A percentile compares a stretch with the other conserved stretches of the same genome.
These are phyloP conservation scores for Candida tammaniensis DNA, from an alignment of 805 yeast genomes.

Conservation along the genomic window DNA sequence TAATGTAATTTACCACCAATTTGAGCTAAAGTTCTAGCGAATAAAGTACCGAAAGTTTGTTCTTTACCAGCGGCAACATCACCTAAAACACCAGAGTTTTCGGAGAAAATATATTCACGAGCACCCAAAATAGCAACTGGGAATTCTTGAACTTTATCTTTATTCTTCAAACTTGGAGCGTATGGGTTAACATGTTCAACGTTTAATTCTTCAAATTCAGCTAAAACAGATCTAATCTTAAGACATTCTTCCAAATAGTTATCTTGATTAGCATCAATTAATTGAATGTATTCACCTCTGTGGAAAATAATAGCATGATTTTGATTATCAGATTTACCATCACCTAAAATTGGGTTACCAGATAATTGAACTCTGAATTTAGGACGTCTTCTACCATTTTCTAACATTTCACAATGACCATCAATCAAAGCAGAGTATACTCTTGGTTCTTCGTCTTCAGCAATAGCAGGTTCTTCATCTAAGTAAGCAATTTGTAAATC, in stretches of 20 bases:
- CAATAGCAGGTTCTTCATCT: constrained; percentile 47
- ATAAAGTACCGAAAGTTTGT: constrained; percentile 82
- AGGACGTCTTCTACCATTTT: constrained; percentile 57
- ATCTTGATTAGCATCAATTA: constrained; percentile 83
- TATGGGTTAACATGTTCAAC: constrained; percentile 75
- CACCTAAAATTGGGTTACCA: constrained; percentile 82
- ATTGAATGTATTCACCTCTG: constrained; percentile 78
- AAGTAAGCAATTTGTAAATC: constrained; percentile 63
- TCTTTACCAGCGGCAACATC: constrained; percentile 89
- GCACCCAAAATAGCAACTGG: constrained; percentile 87
- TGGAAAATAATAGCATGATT: constrained; percentile 72
- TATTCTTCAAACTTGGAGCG: constrained; percentile 66
- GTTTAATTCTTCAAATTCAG: constrained; percentile 67
- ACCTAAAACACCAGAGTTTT: constrained; percentile 76
- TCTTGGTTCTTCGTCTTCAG: constrained; percentile 40
- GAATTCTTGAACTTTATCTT: constrained; percentile 38
- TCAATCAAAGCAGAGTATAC: constrained; percentile 70
- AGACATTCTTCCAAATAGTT: constrained; percentile 79
- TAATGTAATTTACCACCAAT: constrained; percentile 82
- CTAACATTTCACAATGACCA: constrained; percentile 61
- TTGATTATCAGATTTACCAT: constrained; percentile 83
- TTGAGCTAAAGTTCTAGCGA: constrained; percentile 78
- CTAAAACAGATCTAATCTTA: constrained; percentile 69
- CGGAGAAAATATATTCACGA: constrained; percentile 79
- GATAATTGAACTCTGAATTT: constrained; percentile 64